These are phyloP conservation scores for Penicillium cosmopolitanum DNA, from an alignment of 495 filamentous ascomycete species.

Conservation along the genomic window DNA sequence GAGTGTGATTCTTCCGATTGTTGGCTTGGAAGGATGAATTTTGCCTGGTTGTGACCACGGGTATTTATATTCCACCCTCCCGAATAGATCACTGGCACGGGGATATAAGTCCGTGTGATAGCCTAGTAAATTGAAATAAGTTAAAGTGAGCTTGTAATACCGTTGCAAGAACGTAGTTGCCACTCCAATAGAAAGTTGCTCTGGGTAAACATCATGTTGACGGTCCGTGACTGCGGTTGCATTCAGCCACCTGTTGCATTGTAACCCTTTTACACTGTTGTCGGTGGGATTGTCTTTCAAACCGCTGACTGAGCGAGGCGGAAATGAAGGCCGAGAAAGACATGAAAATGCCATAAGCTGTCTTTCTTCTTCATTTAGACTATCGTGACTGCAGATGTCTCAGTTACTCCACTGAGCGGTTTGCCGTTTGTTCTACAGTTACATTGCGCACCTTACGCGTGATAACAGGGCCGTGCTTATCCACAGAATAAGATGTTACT, in stretches of 20 bases:
- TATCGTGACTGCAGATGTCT: slow-evolving; percentile 18
- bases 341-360: neutral
- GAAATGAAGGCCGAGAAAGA: neutral
- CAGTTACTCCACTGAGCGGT: slow-evolving; percentile 6
- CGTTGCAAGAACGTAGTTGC: neutral
- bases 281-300: neutral
- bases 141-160: neutral
- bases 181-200: neutral
- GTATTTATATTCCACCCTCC: slow-evolving; percentile 1
- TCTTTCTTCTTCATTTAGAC: neutral
- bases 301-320: neutral
- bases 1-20: neutral
- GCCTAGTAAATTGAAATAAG: slow-evolving; percentile 3
- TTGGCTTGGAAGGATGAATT: neutral
- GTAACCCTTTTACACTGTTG: neutral
- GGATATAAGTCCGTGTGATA: neutral
- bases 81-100: no score
- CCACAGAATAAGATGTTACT: slow-evolving; percentile 3
- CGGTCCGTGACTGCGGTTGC: neutral
- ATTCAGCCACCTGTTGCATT: neutral
- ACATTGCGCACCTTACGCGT: slow-evolving; percentile 15
- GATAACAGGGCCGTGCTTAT: neutral
- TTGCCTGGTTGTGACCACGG: neutral
- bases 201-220: neutral
- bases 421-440: slow-evolving; percentile 20